phyloP scores from a whole-genome alignment of 2,329 filamentous ascomycete genomes.

The Colletotrichum tanaceti region DNA sequence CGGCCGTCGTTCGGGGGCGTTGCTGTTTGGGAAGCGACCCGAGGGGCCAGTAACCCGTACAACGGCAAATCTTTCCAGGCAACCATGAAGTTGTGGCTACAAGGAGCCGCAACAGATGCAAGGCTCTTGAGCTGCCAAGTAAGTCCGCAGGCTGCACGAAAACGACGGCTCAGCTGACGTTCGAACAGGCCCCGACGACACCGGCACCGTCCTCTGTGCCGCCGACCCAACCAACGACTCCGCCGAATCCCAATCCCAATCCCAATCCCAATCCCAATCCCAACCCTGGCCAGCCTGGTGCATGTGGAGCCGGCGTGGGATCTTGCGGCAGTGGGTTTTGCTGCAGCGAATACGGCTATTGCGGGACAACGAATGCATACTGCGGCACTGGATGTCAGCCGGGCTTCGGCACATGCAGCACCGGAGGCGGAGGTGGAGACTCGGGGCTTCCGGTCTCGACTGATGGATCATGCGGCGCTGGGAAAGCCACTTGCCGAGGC shows the following conservation, averaged over 20 bases:
- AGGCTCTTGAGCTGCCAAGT: conserved; percentile 24
- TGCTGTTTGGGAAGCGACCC: conserved; percentile 49
- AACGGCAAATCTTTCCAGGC: conserved; percentile 39
- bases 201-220: not conserved
- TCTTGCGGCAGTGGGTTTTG: conserved; percentile 34
- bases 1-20: conserved; percentile 46
- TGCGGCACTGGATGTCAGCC: conserved; percentile 40
- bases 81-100: conserved; percentile 33
- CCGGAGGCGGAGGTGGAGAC: conserved; percentile 4
- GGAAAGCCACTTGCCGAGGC: conserved; percentile 34
- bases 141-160: not conserved
- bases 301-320: conserved; percentile 27
- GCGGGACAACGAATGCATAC: conserved; percentile 36
- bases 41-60: conserved; percentile 34
- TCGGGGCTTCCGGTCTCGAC: conserved; percentile 31
- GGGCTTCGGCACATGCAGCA: conserved; percentile 39
- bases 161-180: not conserved
- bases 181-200: conserved; percentile 2
- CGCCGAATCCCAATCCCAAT: not conserved
- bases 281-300: conserved; percentile 16
- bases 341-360: conserved; percentile 42
- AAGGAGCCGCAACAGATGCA: conserved; percentile 19
- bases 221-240: not conserved
- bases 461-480: conserved; percentile 36
- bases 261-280: not conserved